Evolutionary conservation across 192 early-diverging fungal species (phyloP).

Genomic region (Irineochytrium annulatum): DNA sequence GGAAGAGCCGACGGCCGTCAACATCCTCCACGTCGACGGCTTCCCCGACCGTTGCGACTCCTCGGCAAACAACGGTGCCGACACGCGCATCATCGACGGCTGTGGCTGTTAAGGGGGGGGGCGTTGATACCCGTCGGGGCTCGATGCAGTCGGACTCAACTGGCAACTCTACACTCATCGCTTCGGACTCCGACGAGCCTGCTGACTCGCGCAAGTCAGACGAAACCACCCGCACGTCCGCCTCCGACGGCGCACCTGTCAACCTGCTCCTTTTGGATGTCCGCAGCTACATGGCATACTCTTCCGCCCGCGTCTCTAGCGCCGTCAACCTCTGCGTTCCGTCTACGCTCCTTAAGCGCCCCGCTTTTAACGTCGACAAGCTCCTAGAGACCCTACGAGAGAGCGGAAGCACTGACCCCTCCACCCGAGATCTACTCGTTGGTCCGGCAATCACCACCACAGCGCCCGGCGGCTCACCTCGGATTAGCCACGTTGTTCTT

Average conservation of each 20-base stretch:
- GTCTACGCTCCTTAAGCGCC: constrained; percentile 67
- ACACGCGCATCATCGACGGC: neutral
- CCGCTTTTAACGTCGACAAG: too few relatives aligned
- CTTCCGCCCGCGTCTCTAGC: constrained; percentile 43
- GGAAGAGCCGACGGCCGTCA: neutral
- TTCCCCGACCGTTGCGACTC: neutral
- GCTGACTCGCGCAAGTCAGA: neutral
- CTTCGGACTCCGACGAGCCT: neutral
- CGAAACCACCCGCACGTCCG: neutral
- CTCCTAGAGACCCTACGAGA: too few relatives aligned
- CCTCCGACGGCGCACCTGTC: neutral
- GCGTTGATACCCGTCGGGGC: neutral
- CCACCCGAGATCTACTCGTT: too few relatives aligned
- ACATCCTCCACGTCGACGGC: neutral
- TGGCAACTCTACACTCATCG: neutral
- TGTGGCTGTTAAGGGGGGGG: neutral
- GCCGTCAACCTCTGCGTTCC: constrained; percentile 70
- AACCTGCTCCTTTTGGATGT: constrained; percentile 64
- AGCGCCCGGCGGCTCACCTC: too few relatives aligned
- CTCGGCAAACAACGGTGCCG: neutral
- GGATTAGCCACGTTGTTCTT: constrained; percentile 60
- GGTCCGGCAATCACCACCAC: too few relatives aligned
- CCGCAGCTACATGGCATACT: constrained; percentile 57
- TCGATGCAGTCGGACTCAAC: neutral
- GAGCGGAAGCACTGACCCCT: too few relatives aligned